These are phyloP conservation scores for Gynochthodes officinalis DNA, from an alignment of 257 asterid species.

Conservation along the genomic window DNA sequence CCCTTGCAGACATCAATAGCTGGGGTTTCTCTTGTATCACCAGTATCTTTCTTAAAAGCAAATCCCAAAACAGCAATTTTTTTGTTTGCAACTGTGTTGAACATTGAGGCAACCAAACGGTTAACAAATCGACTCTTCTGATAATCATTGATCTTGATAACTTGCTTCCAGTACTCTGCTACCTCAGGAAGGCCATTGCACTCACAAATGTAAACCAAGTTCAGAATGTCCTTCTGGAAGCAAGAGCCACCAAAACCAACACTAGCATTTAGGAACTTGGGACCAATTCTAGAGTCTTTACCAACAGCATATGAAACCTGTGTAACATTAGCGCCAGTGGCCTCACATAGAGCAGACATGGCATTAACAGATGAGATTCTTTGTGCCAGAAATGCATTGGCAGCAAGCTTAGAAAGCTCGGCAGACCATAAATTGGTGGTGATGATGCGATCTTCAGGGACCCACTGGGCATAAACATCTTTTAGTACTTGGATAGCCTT, in stretches of 20 bases:
- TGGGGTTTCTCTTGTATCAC: slow-evolving; percentile 83
- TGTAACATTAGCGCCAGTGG: slow-evolving; percentile 81
- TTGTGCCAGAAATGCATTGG: slow-evolving; percentile 91
- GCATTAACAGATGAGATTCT: slow-evolving; percentile 92
- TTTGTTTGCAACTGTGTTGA: slow-evolving; percentile 83
- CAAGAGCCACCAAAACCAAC: slow-evolving; percentile 93
- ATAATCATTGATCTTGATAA: slow-evolving; percentile 79
- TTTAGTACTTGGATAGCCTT: slow-evolving; percentile 68
- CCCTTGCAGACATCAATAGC: slow-evolving; percentile 90
- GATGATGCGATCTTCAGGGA: slow-evolving; percentile 61
- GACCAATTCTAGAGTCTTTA: slow-evolving; percentile 72
- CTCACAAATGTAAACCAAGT: slow-evolving; percentile 83
- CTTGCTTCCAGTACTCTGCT: slow-evolving; percentile 89
- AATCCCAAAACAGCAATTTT: slow-evolving; percentile 73
- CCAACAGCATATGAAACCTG: slow-evolving; percentile 77
- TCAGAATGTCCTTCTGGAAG: slow-evolving; percentile 86
- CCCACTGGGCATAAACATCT: slow-evolving; percentile 85
- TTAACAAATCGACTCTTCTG: slow-evolving; percentile 80
- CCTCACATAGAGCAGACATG: slow-evolving; percentile 90
- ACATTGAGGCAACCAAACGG: slow-evolving; percentile 75
- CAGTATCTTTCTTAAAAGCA: slow-evolving; percentile 84
- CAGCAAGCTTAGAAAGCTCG: slow-evolving; percentile 91
- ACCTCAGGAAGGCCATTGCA: slow-evolving; percentile 88
- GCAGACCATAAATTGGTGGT: slow-evolving; percentile 90
- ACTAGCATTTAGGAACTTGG: slow-evolving; percentile 79